Evolutionary conservation across 192 early-diverging fungal species (phyloP), one percentile per base, ranked within the genome.

Genomic region (Linnemannia exigua): DNA sequence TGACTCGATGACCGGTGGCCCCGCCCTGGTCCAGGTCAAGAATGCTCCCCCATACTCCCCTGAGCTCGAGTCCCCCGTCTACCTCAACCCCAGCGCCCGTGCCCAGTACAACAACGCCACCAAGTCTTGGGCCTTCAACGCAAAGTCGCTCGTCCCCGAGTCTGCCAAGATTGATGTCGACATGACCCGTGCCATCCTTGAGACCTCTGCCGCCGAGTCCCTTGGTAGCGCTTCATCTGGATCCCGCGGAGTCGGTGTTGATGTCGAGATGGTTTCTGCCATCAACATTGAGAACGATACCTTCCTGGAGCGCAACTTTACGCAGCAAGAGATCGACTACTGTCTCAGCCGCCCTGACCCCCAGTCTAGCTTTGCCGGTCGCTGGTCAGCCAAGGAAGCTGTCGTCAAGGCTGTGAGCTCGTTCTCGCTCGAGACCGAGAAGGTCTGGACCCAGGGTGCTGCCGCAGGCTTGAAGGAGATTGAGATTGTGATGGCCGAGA

Each of bases 381-480:
- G 95, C 38, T 99, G 98, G 98, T 95, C 95, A 11, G 98, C 98
- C 72, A 99, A 99, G 92, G 98, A 99, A 81, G 96, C 98, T 1
- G 96, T 97, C 20, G 91, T 99, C 82, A 99, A 99, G 92, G 97
- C 98, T 19, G 93, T 99, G 33, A 94, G 93, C 52, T 95, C 93
- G 12, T 91, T 82, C 20, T 87, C 87, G 33, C 38, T 86, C 22
- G 74, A 86, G 4, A 58, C 77, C 2, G 88, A 88, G 47, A 91
- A 91, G 63, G 95, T 97, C 22, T 95, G 93, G 93, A 92, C 91
- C 44, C 87, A 94, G 72, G 97, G 97, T 51, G 93, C 94, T 48
- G 98, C 89, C 38, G 98, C 98, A 3, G 96, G 97, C 33, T 80
- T 99, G 51, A 92, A 90, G 28, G 97, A 99, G 44, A 98, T 99